These are phyloP conservation scores for Alternaria postmessia DNA, from an alignment of 2,329 filamentous ascomycete genomes.

Conservation along the genomic window DNA sequence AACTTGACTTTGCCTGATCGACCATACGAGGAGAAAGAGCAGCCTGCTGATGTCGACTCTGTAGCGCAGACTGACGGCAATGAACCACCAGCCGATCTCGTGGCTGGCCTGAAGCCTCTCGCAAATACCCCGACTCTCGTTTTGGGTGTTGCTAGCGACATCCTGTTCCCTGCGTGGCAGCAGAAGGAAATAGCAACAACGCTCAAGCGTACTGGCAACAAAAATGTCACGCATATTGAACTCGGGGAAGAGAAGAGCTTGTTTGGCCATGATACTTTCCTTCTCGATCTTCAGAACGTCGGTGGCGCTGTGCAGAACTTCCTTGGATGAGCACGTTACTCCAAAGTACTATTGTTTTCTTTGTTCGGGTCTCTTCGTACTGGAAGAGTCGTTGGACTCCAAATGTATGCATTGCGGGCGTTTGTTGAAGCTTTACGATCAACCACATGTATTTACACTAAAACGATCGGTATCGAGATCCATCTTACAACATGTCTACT, in stretches of 20 bases:
- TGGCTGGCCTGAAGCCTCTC: constrained; percentile 75
- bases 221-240: constrained; percentile 84
- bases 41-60: constrained; percentile 45
- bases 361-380: not conserved
- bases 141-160: constrained; percentile 94
- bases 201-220: constrained; percentile 78
- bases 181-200: constrained; percentile 92
- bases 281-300: constrained; percentile 90
- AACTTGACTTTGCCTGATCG: constrained; percentile 81
- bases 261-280: constrained; percentile 96
- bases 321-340: constrained; percentile 61
- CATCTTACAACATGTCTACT: not conserved
- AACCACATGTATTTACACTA: not conserved
- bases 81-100: constrained; percentile 78
- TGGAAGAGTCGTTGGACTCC: not conserved
- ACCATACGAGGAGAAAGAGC: constrained; percentile 87
- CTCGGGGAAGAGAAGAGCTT: constrained; percentile 91
- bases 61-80: constrained; percentile 46
- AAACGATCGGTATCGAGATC: not conserved
- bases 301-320: constrained; percentile 85
- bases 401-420: constrained; percentile 35
- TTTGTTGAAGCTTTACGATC: constrained; percentile 2
- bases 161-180: constrained; percentile 97
- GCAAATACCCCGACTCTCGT: constrained; percentile 83
- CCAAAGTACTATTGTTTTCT: not conserved